Evolutionary conservation across 345 rosid genomes (phyloP).

Genomic region (Gossypium stocksii): DNA sequence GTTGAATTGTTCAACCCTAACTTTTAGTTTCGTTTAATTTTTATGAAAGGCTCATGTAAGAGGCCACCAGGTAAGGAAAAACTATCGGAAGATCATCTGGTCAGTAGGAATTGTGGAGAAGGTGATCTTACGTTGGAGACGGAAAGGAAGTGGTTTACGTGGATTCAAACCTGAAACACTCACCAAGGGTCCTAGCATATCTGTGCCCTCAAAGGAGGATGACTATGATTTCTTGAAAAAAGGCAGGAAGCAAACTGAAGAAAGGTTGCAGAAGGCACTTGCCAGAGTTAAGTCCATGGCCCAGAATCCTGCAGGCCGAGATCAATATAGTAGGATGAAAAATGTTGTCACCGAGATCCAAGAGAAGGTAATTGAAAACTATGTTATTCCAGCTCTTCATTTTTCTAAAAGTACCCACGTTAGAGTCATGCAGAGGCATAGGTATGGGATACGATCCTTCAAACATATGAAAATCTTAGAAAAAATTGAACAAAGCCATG

Average conservation of each 20-base stretch:
- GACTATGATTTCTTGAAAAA: conserved; percentile 79
- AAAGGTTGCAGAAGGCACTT: conserved; percentile 72
- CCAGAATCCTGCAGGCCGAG: conserved; percentile 85
- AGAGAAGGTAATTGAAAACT: conserved; percentile 54
- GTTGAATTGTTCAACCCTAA: conserved; percentile 18
- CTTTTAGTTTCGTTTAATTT: not conserved
- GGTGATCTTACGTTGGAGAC: conserved; percentile 88
- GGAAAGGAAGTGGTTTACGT: conserved; percentile 83
- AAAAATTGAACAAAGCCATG: not conserved
- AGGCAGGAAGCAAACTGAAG: conserved; percentile 88
- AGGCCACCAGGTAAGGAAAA: conserved; percentile 88
- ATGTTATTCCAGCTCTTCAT: not conserved
- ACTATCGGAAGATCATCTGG: conserved; percentile 75
- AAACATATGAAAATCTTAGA: not conserved
- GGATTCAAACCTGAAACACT: conserved; percentile 70
- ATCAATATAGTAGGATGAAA: conserved; percentile 71
- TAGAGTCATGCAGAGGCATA: not conserved
- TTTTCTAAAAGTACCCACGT: not conserved
- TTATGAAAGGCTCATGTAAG: conserved; percentile 78
- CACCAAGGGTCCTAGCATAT: conserved; percentile 36
- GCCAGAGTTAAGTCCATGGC: conserved; percentile 90
- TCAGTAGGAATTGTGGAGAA: conserved; percentile 91
- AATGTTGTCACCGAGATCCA: conserved; percentile 76
- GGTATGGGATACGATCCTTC: not conserved
- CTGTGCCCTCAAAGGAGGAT: conserved; percentile 48